A percentile compares a stretch with the other conserved stretches of the same genome.
Conservation (phyloP, 2,329 filamentous ascomycete species). For the Metarhizium robertsii region DNA sequence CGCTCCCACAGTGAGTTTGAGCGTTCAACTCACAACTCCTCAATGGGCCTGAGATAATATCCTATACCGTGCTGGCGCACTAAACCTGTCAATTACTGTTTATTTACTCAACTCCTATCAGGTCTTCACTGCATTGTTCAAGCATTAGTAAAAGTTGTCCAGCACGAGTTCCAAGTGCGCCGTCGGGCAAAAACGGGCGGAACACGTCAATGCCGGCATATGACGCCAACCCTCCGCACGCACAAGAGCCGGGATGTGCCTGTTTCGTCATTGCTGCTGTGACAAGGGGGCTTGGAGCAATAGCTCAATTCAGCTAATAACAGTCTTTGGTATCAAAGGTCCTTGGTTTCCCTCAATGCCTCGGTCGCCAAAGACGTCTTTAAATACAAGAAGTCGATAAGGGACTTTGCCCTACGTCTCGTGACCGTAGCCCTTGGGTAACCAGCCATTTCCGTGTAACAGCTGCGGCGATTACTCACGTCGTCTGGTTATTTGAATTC, state of each 20-base stretch:
- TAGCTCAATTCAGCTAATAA: too few species aligned
- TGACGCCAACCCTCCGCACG: background rate
- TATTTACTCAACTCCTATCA: background rate
- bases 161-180: background rate
- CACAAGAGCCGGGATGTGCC: background rate
- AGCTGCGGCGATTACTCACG: background rate
- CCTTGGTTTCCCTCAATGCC: too few species aligned
- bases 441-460: too few species aligned
- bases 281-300: too few species aligned
- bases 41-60: background rate
- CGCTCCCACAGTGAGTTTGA: background rate
- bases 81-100: background rate
- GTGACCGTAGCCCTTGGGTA: too few species aligned
- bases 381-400: too few species aligned
- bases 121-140: background rate
- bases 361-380: too few species aligned
- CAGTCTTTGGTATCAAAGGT: too few species aligned
- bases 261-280: background rate
- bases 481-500: background rate
- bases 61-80: background rate
- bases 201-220: too few species aligned
- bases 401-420: too few species aligned
- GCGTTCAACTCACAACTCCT: background rate
- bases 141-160: background rate
- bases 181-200: background rate